phyloP scores from a whole-genome alignment of 768 basidiomycete genomes.

The Lyophyllum semitale region DNA sequence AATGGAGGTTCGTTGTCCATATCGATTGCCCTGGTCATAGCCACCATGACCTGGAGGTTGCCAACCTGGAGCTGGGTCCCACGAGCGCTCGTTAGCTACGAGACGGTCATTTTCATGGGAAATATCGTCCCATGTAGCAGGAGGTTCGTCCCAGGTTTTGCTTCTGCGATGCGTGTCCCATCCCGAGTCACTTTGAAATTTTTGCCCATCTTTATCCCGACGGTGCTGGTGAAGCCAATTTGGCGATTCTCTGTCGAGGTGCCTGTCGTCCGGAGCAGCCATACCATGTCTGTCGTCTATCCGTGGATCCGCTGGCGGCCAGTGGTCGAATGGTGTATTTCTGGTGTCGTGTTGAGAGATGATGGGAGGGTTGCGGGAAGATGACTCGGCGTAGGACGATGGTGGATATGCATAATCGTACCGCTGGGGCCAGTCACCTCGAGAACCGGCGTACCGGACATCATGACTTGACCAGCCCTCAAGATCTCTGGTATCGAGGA shows the following conservation, averaged over 20 bases:
- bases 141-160: slow-evolving; percentile 40
- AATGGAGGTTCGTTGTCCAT: slow-evolving; percentile 33
- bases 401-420: slow-evolving; percentile 47
- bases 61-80: slow-evolving; percentile 77
- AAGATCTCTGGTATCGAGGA: slow-evolving; percentile 41
- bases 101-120: slow-evolving; percentile 29
- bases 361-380: slow-evolving; percentile 39
- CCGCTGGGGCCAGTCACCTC: slow-evolving; percentile 51
- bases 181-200: slow-evolving; percentile 48
- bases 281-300: slow-evolving; percentile 27
- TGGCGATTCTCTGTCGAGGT: slow-evolving; percentile 27
- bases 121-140: slow-evolving; percentile 24
- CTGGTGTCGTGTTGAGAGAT: slow-evolving; percentile 39
- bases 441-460: slow-evolving; percentile 40
- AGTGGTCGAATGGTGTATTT: slow-evolving; percentile 40
- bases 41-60: slow-evolving; percentile 46
- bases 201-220: slow-evolving; percentile 38
- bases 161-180: slow-evolving; percentile 56
- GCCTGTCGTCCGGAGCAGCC: slow-evolving; percentile 15
- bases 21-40: slow-evolving; percentile 40
- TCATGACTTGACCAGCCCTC: slow-evolving; percentile 49
- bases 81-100: slow-evolving; percentile 54
- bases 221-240: slow-evolving; percentile 41
- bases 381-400: slow-evolving; percentile 48
- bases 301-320: slow-evolving; percentile 43